A percentile compares a stretch with the other conserved stretches of the same genome.
Conservation (phyloP, 257 asterid species). For the Cynanchum wilfordii region DNA sequence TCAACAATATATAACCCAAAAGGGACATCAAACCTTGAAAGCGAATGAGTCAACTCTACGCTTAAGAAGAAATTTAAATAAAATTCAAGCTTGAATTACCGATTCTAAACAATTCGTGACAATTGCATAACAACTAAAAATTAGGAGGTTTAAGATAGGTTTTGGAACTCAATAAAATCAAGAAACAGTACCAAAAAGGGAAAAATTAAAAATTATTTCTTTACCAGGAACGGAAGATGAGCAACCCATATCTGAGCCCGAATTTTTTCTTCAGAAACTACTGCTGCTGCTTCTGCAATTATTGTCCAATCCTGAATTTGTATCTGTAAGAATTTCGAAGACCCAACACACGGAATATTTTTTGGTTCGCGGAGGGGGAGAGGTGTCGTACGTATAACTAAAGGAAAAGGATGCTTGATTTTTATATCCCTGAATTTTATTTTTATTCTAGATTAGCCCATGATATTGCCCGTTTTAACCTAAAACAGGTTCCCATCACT, state of each 20-base stretch:
- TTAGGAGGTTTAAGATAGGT: background rate
- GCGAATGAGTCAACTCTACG: background rate
- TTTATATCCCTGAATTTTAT: background rate
- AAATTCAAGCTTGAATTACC: background rate
- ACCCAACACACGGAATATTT: background rate
- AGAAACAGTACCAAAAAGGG: background rate
- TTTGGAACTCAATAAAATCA: conserved; percentile 1
- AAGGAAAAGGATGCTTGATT: background rate
- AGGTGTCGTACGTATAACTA: background rate
- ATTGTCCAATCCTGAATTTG: background rate
- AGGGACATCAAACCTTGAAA: background rate
- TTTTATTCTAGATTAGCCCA: background rate
- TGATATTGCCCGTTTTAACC: no score
- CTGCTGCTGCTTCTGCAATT: background rate
- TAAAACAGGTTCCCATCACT: no score
- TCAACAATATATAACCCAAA: background rate
- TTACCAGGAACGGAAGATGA: conserved; percentile 77
- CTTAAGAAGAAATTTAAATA: background rate
- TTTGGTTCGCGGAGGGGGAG: background rate
- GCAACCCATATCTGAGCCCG: conserved; percentile 59
- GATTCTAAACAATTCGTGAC: background rate
- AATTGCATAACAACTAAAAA: background rate
- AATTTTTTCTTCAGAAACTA: background rate
- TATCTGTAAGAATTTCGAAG: background rate
- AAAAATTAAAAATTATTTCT: background rate